Base-by-base conservation (phyloP, 2,329 filamentous ascomycete species). In the Periconia macrospinosa region DNA sequence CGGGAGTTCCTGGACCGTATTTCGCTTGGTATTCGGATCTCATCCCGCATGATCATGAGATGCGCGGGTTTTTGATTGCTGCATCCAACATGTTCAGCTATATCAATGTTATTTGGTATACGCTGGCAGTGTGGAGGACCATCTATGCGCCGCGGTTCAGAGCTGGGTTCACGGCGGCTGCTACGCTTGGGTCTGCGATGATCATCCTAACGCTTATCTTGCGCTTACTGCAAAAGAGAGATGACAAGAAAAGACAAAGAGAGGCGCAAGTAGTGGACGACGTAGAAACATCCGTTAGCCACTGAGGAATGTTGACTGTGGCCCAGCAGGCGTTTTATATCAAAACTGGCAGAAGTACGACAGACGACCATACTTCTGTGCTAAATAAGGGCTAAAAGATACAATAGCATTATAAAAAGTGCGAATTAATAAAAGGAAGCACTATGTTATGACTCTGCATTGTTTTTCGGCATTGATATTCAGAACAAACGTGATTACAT, bases 1-100 rank as follows among this genome's bases (percentile, higher is more conserved):
- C 63, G 1, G 65, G 63, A 2, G 62, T 64, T 1, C 62, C 63
- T 1, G 65, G 65, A 1, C 65, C 63, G 17, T 68, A 64, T 30
- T 68, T 49, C 35, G 63, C 61, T 5, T 68, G 65, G 63, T 68
- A 62, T 41, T 59, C 59, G 0, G 62, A 66, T 20, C 55, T 68
- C 9, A 64, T 66, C 11, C 57, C 63, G 2, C 62, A 66, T 44
- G 65, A 68, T 33, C 62, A 68, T 27, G 65, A 68, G 44, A 63
- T 68, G 57, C 53, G 63, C 6, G 65, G 65, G 0, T 64, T 66
- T 37, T 53, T 62, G 2, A 68, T 68, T 19, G 63, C 65, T 10
- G 49, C 50, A 1, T 62, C 57, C 5, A 64, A 67, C 30, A 67
- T 65, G 64, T 65, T 66, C 43, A 59, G 56, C 30, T 64, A 57